Percentiles rank a stretch among this genome's conserved stretches.
phyloP scores from a whole-genome alignment of 345 rosid genomes.

The Hibiscus mutabilis region DNA sequence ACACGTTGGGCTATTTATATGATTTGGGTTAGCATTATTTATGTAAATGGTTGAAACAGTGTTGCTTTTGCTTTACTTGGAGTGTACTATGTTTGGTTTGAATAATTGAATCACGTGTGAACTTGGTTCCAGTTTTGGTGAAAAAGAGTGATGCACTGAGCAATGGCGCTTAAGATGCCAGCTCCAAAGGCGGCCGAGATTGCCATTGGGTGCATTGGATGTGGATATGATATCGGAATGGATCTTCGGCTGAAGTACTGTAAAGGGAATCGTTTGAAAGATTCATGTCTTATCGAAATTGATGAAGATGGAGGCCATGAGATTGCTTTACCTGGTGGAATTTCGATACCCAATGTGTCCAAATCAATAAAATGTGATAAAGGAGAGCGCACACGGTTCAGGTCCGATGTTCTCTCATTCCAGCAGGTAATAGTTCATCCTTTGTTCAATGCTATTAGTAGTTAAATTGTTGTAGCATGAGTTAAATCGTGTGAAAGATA shows the following conservation, averaged over 20 bases:
- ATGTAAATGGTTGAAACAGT: neutral
- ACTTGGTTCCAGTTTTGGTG: conserved; percentile 9
- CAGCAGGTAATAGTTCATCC: conserved; percentile 45
- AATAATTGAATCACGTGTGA: conserved; percentile 10
- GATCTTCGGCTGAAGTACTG: conserved; percentile 78
- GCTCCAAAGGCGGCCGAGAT: conserved; percentile 79
- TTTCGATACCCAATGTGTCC: conserved; percentile 63
- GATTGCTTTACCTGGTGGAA: conserved; percentile 74
- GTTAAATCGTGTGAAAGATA: neutral
- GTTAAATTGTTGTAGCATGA: neutral
- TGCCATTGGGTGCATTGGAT: conserved; percentile 79
- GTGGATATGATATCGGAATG: conserved; percentile 71
- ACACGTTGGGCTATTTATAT: neutral
- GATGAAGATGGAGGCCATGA: conserved; percentile 48
- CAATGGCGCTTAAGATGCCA: conserved; percentile 66
- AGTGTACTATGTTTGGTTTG: neutral
- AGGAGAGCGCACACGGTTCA: conserved; percentile 57
- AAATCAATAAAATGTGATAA: conserved; percentile 81
- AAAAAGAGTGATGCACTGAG: conserved; percentile 32
- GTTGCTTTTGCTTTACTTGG: conserved; percentile 1
- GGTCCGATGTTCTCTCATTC: conserved; percentile 62
- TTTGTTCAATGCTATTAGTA: neutral
- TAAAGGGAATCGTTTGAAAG: conserved; percentile 41
- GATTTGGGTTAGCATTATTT: neutral
- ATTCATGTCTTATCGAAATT: conserved; percentile 61